phyloP scores from a whole-genome alignment of 148 eudicot genomes.

The Polygonum aviculare region DNA sequence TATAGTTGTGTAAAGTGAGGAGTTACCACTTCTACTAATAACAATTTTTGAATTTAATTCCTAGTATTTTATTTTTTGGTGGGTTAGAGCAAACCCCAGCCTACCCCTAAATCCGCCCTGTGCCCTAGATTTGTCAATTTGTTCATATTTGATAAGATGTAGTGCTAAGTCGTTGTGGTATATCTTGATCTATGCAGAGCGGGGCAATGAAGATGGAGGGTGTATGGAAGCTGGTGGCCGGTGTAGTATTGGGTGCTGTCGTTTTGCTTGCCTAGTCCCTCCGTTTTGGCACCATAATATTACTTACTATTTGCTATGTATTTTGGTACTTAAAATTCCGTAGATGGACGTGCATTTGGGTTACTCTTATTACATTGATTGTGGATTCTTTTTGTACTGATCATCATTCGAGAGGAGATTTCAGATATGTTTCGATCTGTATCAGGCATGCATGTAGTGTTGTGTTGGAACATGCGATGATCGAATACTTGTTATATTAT shows the following conservation, averaged over 20 bases:
- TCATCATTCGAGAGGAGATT: background rate
- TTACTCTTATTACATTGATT: background rate
- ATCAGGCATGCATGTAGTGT: background rate
- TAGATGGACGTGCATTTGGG: background rate
- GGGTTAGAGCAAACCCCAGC: too few relatives aligned
- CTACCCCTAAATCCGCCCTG: too few relatives aligned
- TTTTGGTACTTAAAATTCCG: background rate
- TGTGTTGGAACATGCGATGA: background rate
- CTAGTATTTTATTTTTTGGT: too few relatives aligned
- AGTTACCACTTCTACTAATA: too few relatives aligned
- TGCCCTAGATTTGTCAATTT: too few relatives aligned
- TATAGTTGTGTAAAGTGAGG: too few relatives aligned
- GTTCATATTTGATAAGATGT: too few relatives aligned
- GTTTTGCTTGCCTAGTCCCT: constrained; percentile 1
- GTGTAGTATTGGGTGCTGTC: background rate
- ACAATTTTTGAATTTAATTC: too few relatives aligned
- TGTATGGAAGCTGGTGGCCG: background rate
- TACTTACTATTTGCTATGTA: background rate
- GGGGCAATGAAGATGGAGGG: background rate
- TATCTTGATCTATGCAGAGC: background rate
- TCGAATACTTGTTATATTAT: background rate
- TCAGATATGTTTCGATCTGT: background rate
- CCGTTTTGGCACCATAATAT: background rate
- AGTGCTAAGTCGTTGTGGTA: background rate
- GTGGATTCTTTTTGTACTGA: constrained; percentile 2